Evolutionary conservation across 495 filamentous ascomycete species (phyloP), one percentile per base, ranked within the genome.

Genomic region (Clavariopsis aquatica): DNA sequence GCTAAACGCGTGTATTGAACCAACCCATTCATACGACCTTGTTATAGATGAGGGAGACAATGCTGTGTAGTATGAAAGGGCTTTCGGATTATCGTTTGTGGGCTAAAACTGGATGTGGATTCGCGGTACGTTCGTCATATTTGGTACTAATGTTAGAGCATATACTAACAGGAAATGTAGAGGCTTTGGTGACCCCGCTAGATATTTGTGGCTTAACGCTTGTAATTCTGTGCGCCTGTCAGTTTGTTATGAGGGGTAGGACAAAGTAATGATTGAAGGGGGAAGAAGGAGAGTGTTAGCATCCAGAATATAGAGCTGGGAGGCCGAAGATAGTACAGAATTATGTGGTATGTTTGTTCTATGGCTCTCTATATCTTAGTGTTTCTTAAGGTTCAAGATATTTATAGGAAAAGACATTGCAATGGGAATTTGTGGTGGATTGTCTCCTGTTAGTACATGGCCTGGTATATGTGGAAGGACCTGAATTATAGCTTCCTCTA

Each of bases 41-140:
- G n/a, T n/a, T n/a, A n/a, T 20, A 13, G 31, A 56, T 29, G 3
- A 56, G 52, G 19, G 52, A 56, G 29, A 34, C 52, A 13, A 36
- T 24, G 52, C 26, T 56, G 23, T 56, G 52, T 34, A 15, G 10
- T 13, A 38, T 38, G n/a, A 56, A 56, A 19, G 23, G 27, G 27
- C 27, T 17, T 3, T 13, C 15, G 17, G 52, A 29, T 13, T 7
- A 52, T 52, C 3, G 19, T n/a, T 13, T 6, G 6, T 34, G 26
- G 52, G 27, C 29, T 3, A 23, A 38, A 2, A 17, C 5, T 56
- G 52, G 52, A 7, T 36, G 52, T 20, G 52, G 27, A 13, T 34
- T 56, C n/a, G 52, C 52, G 22, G 52, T 34, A 38, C 6, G 52
- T 34, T 38, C 7, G 45, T n/a, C 20, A 10, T 7, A n/a, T 47